Base-by-base conservation (phyloP, 2,329 filamentous ascomycete genomes). In the Bimuria novae-zelandiae region DNA sequence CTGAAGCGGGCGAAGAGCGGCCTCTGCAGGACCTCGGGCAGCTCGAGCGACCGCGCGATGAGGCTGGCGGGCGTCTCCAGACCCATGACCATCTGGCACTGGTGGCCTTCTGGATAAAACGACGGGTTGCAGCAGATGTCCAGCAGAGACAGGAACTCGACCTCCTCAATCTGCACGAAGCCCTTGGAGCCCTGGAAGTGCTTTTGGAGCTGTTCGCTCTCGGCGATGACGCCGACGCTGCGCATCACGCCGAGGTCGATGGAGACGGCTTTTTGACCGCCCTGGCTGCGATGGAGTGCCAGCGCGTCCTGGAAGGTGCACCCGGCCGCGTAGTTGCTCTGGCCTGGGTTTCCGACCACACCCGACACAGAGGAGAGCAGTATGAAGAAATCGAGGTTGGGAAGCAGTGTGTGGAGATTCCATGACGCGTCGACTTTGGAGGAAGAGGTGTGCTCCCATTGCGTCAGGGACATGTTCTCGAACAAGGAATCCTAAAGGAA, bases 341-440 rank as follows among this genome's bases (percentile, higher is more conserved):
- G 67, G 3, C 54, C 57, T 12, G 53, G 48, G 2, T 41, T 54
- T 3, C 67, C 67, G 16, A 62, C 37, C 12, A 70, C 49, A 6
- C 67, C 67, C 1, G 60, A 53, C 1, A 57, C 46, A 14, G 56
- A 62, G 14, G 64, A 63, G 5, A 65, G 49, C 22, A 68, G 51
- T 8, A 68, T 46, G 52, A 70, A 67, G 54, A 69, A 70, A 42
- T 65, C 61, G 12, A 69, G 49, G 12, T 47, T 41, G 2, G 56
- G 59, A 3, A 65, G 46, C 10, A 49, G 39, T 4, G 23, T 27
- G 37, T 68, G 59, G 0, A 76, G 57, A 21, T 69, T 68, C 61
- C 69, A 64, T 1, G 71, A 66, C 1, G 71, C 70, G 5, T 47
- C 37, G 8, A 77, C 57, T 48, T 77, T 77, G 6, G 64, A 54